Base-by-base conservation (phyloP, 116 monocot genomes). In the Cymodocea nodosa region DNA sequence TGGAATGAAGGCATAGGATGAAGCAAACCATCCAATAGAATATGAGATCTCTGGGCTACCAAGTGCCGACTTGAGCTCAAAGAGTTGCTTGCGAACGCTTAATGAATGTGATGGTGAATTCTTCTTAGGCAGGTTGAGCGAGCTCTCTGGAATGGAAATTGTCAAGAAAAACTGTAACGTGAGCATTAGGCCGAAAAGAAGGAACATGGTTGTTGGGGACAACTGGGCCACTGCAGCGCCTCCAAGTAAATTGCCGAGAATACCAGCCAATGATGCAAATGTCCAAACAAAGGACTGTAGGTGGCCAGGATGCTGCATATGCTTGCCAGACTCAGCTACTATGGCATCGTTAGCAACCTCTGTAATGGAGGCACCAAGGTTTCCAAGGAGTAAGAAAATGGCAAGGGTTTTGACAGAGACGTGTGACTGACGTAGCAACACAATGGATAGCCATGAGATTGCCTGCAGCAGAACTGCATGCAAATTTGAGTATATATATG, bases 301-400 rank as follows among this genome's bases (percentile, higher is more conserved):
- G 22, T 73, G 76, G 39, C 75, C 77, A 0, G 79, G 73, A 1
- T 77, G 67, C 11, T 17, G 76, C 7, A 50, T 13, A 13, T 79
- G 52, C 68, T 81, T 92, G 20, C 83, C 79, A 54, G 79, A 80
- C 68, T 93, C 93, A 3, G 83, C 85, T n/a, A 88, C 83, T 24
- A 93, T 85, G 48, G 93, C 88, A 70, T 93, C 93, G 68, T 93
- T 93, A n/a, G 83, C 83, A 51, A 93, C 93, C 75, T 93, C 93
- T 3, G 77, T 67, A 59, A 93, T 77, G 10, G 93, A 83, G 37
- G 88, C 93, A 60, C 93, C 93, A 16, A 93, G 77, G 74, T 93
- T 93, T 35, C 85, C 70, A 0, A 87, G 64, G 35, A 92, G 74
- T 67, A 93, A 85, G 63, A 88, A 77, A 40, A 85, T 14, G 16